A percentile compares a stretch with the other conserved stretches of the same genome.
These are phyloP conservation scores for Penicillium coffeae DNA, from an alignment of 495 filamentous ascomycete genomes.

Conservation along the genomic window DNA sequence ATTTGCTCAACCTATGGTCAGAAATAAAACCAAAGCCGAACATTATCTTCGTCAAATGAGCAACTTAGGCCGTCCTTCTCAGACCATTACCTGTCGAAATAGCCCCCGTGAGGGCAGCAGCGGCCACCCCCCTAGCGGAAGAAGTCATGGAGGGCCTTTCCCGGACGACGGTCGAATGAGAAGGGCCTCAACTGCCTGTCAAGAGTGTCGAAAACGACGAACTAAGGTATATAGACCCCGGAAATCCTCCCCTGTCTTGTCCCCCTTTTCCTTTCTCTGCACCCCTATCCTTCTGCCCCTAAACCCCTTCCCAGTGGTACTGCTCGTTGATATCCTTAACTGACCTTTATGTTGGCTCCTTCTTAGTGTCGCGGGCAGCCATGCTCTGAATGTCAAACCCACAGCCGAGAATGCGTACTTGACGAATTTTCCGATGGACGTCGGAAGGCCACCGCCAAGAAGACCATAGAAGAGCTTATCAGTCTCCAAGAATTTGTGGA, in stretches of 20 bases:
- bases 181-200: constrained; percentile 39
- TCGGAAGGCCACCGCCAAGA: constrained; percentile 35
- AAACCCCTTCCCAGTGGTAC: neutral
- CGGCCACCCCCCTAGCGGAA: constrained; percentile 1
- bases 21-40: no score
- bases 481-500: constrained; percentile 28
- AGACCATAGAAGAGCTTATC: constrained; percentile 28
- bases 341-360: constrained; percentile 8
- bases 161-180: constrained; percentile 35
- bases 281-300: neutral
- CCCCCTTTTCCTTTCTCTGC: constrained; percentile 1
- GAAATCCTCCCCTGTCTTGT: neutral
- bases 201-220: constrained; percentile 38
- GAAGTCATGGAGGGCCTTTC: neutral
- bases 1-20: no score
- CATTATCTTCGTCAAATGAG: no score
- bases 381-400: constrained; percentile 35
- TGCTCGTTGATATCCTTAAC: neutral
- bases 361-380: constrained; percentile 28
- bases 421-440: constrained; percentile 38
- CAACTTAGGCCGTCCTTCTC: neutral
- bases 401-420: constrained; percentile 35
- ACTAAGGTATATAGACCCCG: constrained; percentile 32
- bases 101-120: neutral
- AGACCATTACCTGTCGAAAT: neutral